Evolutionary conservation across 2,329 filamentous ascomycete genomes (phyloP).

Genomic region (Bimuria novae-zelandiae): DNA sequence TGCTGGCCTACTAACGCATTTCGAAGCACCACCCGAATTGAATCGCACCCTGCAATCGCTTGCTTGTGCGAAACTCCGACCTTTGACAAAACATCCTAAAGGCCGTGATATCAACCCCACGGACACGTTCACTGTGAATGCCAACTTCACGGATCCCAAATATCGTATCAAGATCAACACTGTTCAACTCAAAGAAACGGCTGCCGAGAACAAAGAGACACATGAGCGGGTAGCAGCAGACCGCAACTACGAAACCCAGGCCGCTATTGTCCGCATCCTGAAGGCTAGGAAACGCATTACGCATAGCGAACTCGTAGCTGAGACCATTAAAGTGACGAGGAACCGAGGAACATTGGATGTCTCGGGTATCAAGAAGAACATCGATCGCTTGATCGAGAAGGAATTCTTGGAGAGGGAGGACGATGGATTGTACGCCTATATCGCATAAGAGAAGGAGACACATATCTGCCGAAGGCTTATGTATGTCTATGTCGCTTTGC

Average conservation of each 20-base stretch:
- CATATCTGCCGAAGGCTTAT: background rate
- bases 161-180: constrained; percentile 98
- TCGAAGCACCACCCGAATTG: constrained; percentile 73
- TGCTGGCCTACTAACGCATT: constrained; percentile 15
- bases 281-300: constrained; percentile 88
- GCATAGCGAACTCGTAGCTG: constrained; percentile 84
- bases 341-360: constrained; percentile 84
- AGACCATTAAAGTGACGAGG: constrained; percentile 90
- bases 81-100: constrained; percentile 83
- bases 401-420: constrained; percentile 47
- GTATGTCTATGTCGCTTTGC: background rate
- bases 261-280: constrained; percentile 95
- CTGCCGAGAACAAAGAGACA: constrained; percentile 91
- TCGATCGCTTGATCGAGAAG: constrained; percentile 73
- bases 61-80: constrained; percentile 85
- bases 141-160: constrained; percentile 76
- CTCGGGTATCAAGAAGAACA: constrained; percentile 91
- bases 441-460: constrained; percentile 42
- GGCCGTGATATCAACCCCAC: constrained; percentile 76
- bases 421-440: constrained; percentile 50
- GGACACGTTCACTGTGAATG: constrained; percentile 86
- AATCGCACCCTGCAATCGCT: constrained; percentile 92
- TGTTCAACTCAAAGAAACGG: constrained; percentile 95
- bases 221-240: constrained; percentile 89
- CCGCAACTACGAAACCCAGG: constrained; percentile 93